Conservation (phyloP, 2,329 filamentous ascomycete genomes). For the Aspergillus japonicus region DNA sequence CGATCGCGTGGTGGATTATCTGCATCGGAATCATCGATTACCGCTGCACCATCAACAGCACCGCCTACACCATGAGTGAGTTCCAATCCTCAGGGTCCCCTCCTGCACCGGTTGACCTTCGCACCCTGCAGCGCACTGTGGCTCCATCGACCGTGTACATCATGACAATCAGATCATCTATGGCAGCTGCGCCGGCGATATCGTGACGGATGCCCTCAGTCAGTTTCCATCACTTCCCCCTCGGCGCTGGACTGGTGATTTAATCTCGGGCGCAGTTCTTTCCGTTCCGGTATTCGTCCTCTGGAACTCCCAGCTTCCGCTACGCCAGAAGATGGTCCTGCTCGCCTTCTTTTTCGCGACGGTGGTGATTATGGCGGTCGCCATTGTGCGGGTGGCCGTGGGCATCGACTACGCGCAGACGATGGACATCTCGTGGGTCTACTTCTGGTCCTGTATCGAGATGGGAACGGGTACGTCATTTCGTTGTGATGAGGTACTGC, state of each 20-base stretch:
- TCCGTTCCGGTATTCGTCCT: conserved; percentile 19
- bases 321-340: background rate
- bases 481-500: no score
- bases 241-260: background rate
- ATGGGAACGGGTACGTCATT: conserved; percentile 3
- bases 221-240: background rate
- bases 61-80: conserved; percentile 18
- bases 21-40: conserved; percentile 19
- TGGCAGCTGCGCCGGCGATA: conserved; percentile 16
- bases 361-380: background rate
- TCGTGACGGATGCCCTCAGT: conserved; percentile 22
- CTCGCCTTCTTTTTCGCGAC: background rate
- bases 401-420: conserved; percentile 10
- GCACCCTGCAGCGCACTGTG: conserved; percentile 12
- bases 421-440: conserved; percentile 19
- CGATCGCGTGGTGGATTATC: conserved; percentile 11
- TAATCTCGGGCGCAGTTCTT: conserved; percentile 9
- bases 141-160: conserved; percentile 13
- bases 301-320: conserved; percentile 9
- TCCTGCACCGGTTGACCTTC: no score
- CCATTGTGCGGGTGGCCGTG: conserved; percentile 14
- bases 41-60: conserved; percentile 13
- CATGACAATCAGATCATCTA: conserved; percentile 20
- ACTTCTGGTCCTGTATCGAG: conserved; percentile 23
- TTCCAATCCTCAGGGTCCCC: background rate